These are phyloP conservation scores for Tremella fuciformis DNA, from an alignment of 768 basidiomycete species.

Conservation along the genomic window DNA sequence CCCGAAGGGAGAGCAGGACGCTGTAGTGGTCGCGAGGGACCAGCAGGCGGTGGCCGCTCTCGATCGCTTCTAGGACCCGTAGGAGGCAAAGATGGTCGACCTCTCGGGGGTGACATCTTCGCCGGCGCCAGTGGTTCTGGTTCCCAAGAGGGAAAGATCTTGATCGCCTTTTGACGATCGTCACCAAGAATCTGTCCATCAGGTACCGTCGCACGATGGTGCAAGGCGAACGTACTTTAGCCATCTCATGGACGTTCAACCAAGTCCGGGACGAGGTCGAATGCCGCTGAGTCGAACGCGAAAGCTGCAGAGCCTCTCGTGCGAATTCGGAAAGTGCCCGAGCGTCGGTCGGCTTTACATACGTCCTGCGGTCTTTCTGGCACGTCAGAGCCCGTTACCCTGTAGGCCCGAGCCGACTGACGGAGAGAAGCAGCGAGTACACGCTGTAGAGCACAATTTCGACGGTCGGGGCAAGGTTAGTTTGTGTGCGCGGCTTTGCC, in stretches of 20 bases:
- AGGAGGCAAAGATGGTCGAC: background rate
- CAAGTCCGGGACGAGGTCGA: constrained; percentile 8
- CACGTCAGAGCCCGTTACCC: background rate
- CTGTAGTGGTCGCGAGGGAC: no score
- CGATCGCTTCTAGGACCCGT: background rate
- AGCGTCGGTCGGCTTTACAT: background rate
- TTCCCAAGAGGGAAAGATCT: constrained; percentile 3
- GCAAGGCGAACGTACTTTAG: constrained; percentile 16
- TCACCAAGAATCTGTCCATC: background rate
- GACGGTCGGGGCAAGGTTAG: background rate
- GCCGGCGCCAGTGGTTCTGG: background rate
- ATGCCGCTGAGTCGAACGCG: background rate
- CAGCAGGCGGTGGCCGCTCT: background rate
- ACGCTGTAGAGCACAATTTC: background rate
- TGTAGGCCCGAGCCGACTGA: background rate
- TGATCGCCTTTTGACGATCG: background rate
- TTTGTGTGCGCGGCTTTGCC: background rate
- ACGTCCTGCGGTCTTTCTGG: constrained; percentile 4
- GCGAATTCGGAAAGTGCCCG: constrained; percentile 8
- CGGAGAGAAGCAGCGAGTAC: background rate
- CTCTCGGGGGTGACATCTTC: background rate
- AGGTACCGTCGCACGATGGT: background rate
- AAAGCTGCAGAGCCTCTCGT: constrained; percentile 9
- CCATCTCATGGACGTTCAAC: constrained; percentile 26
- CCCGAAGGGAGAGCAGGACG: no score